Percentiles rank a stretch among this genome's conserved stretches.
These are phyloP conservation scores for Aspergillus novoparasiticus DNA, from an alignment of 2,329 filamentous ascomycete genomes.

Conservation along the genomic window DNA sequence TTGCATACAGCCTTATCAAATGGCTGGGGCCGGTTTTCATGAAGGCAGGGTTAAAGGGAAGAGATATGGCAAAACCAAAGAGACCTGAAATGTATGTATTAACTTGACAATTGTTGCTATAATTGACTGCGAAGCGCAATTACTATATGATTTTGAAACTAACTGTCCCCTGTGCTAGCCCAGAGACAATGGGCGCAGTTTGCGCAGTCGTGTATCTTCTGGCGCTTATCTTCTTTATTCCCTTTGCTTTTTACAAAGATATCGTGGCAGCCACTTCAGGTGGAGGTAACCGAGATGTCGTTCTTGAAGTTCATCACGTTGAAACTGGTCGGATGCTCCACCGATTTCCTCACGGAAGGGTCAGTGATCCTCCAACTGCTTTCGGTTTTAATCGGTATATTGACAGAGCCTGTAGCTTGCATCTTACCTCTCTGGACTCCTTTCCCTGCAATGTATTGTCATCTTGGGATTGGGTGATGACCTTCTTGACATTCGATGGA, in stretches of 20 bases:
- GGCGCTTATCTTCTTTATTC: slow-evolving; percentile 86
- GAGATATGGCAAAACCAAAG: slow-evolving; percentile 79
- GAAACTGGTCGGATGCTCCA: slow-evolving; percentile 85
- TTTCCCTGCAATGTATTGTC: slow-evolving; percentile 87
- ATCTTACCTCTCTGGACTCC: slow-evolving; percentile 90
- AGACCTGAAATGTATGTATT: slow-evolving; percentile 70
- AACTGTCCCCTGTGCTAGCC: slow-evolving; percentile 50
- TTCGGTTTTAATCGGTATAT: neutral
- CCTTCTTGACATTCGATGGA: slow-evolving; percentile 96
- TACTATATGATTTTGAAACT: slow-evolving; percentile 1
- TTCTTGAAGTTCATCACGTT: slow-evolving; percentile 71
- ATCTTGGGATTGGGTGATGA: slow-evolving; percentile 94
- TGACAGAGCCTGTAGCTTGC: slow-evolving; percentile 64
- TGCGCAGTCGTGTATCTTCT: slow-evolving; percentile 92
- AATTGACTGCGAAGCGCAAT: neutral
- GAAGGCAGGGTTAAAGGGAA: slow-evolving; percentile 82
- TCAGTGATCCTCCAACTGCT: slow-evolving; percentile 37
- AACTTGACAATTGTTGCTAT: neutral
- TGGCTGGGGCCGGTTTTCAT: slow-evolving; percentile 94
- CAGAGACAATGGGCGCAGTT: slow-evolving; percentile 94
- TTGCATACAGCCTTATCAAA: slow-evolving; percentile 81
- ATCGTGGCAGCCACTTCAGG: slow-evolving; percentile 94
- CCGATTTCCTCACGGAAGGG: slow-evolving; percentile 92
- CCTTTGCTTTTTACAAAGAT: slow-evolving; percentile 97
- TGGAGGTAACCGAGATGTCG: slow-evolving; percentile 86